These are phyloP conservation scores for Ocimum tenuiflorum DNA, from an alignment of 257 asterid genomes.

Conservation along the genomic window DNA sequence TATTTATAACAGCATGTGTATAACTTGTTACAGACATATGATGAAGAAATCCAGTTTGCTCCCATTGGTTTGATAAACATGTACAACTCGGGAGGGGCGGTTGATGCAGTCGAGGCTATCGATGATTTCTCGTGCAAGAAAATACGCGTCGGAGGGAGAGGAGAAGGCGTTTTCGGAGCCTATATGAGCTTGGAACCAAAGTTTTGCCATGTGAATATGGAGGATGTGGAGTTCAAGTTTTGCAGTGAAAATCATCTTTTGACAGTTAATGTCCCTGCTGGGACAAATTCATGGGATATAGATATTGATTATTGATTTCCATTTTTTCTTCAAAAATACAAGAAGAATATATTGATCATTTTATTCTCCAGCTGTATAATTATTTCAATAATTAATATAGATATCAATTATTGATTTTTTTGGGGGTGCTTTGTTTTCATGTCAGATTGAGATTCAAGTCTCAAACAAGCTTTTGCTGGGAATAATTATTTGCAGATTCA, in stretches of 20 bases:
- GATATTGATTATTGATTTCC: slow-evolving; percentile 28
- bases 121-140: slow-evolving; percentile 7
- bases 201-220: slow-evolving; percentile 32
- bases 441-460: too few species aligned
- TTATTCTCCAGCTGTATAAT: not conserved
- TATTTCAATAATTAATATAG: too few species aligned
- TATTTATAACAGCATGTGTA: not conserved
- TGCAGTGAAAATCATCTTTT: slow-evolving; percentile 30
- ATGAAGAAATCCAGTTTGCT: slow-evolving; percentile 32
- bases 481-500: too few species aligned
- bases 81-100: slow-evolving; percentile 61
- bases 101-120: slow-evolving; percentile 26
- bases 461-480: too few species aligned
- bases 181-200: slow-evolving; percentile 36
- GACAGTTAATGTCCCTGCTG: slow-evolving; percentile 32
- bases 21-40: slow-evolving; percentile 29
- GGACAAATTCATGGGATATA: slow-evolving; percentile 43
- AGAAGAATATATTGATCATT: not conserved
- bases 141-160: slow-evolving; percentile 41
- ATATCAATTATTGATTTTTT: too few species aligned
- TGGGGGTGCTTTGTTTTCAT: too few species aligned
- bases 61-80: slow-evolving; percentile 45
- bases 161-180: slow-evolving; percentile 44
- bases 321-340: slow-evolving; percentile 1
- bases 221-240: slow-evolving; percentile 24